Evolutionary conservation across 305 asterid species (phyloP), one percentile per base, ranked within the genome.

Genomic region (Fraxinus floribunda): DNA sequence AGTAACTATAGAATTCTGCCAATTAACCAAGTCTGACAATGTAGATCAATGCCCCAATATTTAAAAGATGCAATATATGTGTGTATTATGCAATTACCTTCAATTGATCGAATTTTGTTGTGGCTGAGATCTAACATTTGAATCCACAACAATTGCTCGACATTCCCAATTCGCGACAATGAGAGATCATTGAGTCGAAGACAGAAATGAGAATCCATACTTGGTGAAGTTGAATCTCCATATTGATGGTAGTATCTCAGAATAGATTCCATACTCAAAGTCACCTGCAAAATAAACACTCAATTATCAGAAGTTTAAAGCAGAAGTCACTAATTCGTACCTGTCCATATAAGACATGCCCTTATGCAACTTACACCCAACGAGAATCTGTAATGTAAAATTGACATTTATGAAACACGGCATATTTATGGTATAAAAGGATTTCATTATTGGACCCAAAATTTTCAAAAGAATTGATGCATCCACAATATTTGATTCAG

Each of bases 81-180:
- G 71, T 41, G 13, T 29, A 64, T 71, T 26, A 24, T 66, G 35
- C 36, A 75, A 78, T 66, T 91, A 96, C 99, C 99, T 91, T 96
- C 98, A 78, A 93, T 82, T 39, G 98, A 88, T 68, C 84, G 93
- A 87, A 96, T 93, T 86, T 90, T 91, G 87, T 96, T 96, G 89
- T 90, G 84, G 85, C 98, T 91, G 85, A 94, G 97, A 88, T 96
- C 99, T 41, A 96, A 85, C 89, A 96, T 93, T 86, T 93, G 98
- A 68, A 96, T 95, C 98, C 98, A 94, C 87, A 96, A 74, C 83
- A 96, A 85, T 84, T 72, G 87, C 84, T 94, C 98, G 84, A 93
- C 72, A 82, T 89, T 85, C 79, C 95, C 97, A 30, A 94, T 68
- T 81, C 92, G 90, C 44, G 98, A 90, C 64, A 95, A 79, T 24